A percentile compares a stretch with the other conserved stretches of the same genome.
phyloP scores from a whole-genome alignment of 768 basidiomycete species.

The Rhizopogon vinicolor region DNA sequence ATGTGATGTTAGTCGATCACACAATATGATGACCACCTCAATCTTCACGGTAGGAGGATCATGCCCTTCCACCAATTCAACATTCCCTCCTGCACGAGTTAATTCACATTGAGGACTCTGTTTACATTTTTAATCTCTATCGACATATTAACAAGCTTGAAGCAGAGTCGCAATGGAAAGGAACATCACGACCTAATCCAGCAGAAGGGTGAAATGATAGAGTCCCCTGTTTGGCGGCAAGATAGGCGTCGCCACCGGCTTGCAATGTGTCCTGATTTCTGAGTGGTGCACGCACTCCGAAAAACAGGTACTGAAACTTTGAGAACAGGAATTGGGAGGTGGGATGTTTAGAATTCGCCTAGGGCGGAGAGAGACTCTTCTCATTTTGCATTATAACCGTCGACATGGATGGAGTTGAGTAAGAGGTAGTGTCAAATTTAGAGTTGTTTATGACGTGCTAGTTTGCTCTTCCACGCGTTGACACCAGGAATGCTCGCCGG shows the following conservation, averaged over 20 bases:
- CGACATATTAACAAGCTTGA: too few relatives aligned
- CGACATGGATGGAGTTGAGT: slow-evolving; percentile 22
- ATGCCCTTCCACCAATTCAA: too few relatives aligned
- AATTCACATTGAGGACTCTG: too few relatives aligned
- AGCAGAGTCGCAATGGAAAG: too few relatives aligned
- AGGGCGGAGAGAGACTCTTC: slow-evolving; percentile 45
- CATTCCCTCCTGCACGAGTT: too few relatives aligned
- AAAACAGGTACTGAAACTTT: slow-evolving; percentile 50
- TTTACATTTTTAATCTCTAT: too few relatives aligned
- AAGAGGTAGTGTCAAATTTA: slow-evolving; percentile 39
- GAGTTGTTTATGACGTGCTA: slow-evolving; percentile 51
- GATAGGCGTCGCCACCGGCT: slow-evolving; percentile 65
- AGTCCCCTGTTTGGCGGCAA: slow-evolving; percentile 63
- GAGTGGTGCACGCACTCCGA: slow-evolving; percentile 44
- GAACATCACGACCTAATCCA: too few relatives aligned
- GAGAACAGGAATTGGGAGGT: slow-evolving; percentile 38
- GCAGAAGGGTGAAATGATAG: slow-evolving; percentile 28
- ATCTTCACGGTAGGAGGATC: too few relatives aligned
- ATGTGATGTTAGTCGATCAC: too few relatives aligned
- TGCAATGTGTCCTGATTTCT: slow-evolving; percentile 34
- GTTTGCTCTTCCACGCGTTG: slow-evolving; percentile 68
- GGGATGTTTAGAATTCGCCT: slow-evolving; percentile 43
- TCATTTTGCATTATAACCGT: slow-evolving; percentile 40
- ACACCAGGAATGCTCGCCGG: slow-evolving; percentile 63
- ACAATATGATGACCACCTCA: too few relatives aligned